Conservation (phyloP, 2,329 filamentous ascomycete genomes). For the Cordyceps tenuipes region DNA sequence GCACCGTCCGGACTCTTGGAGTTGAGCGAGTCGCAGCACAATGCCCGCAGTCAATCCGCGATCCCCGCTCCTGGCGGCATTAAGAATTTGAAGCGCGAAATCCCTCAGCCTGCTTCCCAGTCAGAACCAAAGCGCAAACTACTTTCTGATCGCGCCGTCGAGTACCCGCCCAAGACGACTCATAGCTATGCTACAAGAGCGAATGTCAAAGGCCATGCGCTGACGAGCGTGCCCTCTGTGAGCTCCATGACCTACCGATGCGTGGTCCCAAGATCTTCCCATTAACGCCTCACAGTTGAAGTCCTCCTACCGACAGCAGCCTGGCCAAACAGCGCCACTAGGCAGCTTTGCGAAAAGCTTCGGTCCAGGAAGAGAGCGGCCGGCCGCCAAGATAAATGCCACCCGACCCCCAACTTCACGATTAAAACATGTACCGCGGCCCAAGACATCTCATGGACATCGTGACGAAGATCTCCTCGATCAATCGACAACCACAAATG, state of each 20-base stretch:
- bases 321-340: conserved; percentile 20
- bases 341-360: conserved; percentile 49
- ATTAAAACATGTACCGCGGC: conserved; percentile 29
- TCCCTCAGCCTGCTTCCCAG: conserved; percentile 39
- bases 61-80: conserved; percentile 29
- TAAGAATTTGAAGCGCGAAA: conserved; percentile 44
- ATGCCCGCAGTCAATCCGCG: conserved; percentile 40
- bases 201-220: conserved; percentile 39
- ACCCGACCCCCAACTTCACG: conserved; percentile 38
- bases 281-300: not conserved
- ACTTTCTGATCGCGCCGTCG: conserved; percentile 44
- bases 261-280: no score
- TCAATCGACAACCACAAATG: conserved; percentile 23
- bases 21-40: conserved; percentile 53
- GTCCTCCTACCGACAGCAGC: conserved; percentile 32
- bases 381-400: conserved; percentile 39
- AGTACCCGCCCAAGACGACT: conserved; percentile 37
- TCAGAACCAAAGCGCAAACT: conserved; percentile 55
- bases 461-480: conserved; percentile 32
- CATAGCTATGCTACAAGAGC: conserved; percentile 31
- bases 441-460: conserved; percentile 32
- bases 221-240: conserved; percentile 2
- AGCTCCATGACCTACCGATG: no score
- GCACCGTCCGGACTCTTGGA: conserved; percentile 35
- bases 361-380: conserved; percentile 41